A percentile compares a stretch with the other conserved stretches of the same genome.
Conservation (phyloP, 2,329 filamentous ascomycete genomes). For the Fusarium paranaense region DNA sequence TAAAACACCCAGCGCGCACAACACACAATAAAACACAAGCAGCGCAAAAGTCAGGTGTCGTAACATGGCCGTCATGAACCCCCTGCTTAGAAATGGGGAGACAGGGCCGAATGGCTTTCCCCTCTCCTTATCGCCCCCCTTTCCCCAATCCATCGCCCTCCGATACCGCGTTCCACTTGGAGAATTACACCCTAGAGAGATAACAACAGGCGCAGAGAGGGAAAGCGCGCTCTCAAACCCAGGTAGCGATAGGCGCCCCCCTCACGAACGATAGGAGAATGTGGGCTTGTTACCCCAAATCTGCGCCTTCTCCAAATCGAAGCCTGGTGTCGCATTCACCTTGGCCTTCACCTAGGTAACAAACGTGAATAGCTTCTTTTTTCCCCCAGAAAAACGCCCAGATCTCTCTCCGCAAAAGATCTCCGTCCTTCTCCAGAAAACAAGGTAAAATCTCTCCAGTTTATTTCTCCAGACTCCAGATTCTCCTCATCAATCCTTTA, state of each 20-base stretch:
- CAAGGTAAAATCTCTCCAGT: constrained; percentile 30
- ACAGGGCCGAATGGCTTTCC: neutral
- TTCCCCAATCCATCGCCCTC: constrained; percentile 17
- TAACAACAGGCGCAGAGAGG: constrained; percentile 8
- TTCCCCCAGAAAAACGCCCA: neutral
- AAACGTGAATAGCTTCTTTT: neutral
- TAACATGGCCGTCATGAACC: constrained; percentile 7
- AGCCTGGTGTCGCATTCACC: constrained; percentile 19
- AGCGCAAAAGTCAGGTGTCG: constrained; percentile 2
- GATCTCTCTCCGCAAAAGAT: constrained; percentile 23
- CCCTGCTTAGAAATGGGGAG: constrained; percentile 7
- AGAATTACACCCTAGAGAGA: constrained; percentile 33
- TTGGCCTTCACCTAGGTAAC: constrained; percentile 18
- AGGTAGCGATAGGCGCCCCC: neutral
- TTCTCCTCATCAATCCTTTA: constrained; percentile 1
- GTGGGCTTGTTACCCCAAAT: constrained; percentile 21
- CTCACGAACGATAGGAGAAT: constrained; percentile 3
- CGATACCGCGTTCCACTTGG: constrained; percentile 30
- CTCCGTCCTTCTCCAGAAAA: constrained; percentile 36
- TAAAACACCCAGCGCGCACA: neutral
- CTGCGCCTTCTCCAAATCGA: constrained; percentile 31
- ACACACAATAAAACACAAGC: neutral
- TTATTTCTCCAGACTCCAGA: constrained; percentile 21
- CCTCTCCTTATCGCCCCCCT: constrained; percentile 14
- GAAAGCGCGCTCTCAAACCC: neutral